Percentiles rank a stretch among this genome's conserved stretches.
These are phyloP conservation scores for Hibiscus mutabilis DNA, from an alignment of 345 rosid species.

Conservation along the genomic window DNA sequence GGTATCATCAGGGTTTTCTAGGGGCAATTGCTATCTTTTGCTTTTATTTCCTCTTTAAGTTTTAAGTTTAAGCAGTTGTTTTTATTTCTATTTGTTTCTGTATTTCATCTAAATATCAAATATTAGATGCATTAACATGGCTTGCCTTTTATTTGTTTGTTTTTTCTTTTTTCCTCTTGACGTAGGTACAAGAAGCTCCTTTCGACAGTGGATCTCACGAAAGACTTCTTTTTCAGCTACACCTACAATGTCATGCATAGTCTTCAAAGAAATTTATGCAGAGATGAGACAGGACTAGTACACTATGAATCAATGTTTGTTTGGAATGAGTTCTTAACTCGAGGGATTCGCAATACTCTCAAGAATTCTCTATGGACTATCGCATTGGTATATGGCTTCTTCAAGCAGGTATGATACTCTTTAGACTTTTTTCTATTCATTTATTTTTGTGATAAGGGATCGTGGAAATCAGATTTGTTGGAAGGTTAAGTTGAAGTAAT, in stretches of 20 bases:
- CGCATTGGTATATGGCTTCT: slow-evolving; percentile 90
- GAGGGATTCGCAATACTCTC: slow-evolving; percentile 51
- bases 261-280: slow-evolving; percentile 69
- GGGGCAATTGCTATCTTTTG: slow-evolving; percentile 32
- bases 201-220: slow-evolving; percentile 79
- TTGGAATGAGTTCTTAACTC: slow-evolving; percentile 91
- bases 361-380: slow-evolving; percentile 80
- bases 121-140: slow-evolving; percentile 26
- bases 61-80: slow-evolving; percentile 17
- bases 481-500: neutral
- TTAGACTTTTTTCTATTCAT: neutral
- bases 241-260: slow-evolving; percentile 77
- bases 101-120: neutral
- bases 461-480: neutral
- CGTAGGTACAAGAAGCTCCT: slow-evolving; percentile 97
- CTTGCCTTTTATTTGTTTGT: slow-evolving; percentile 22
- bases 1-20: slow-evolving; percentile 53
- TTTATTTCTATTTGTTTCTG: slow-evolving; percentile 14
- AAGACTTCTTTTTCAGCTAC: slow-evolving; percentile 99
- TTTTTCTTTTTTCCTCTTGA: slow-evolving; percentile 25
- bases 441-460: neutral
- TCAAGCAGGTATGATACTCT: slow-evolving; percentile 68
- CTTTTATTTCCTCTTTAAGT: slow-evolving; percentile 19
- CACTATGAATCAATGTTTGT: slow-evolving; percentile 81
- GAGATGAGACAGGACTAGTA: slow-evolving; percentile 33